A percentile compares a stretch with the other conserved stretches of the same genome.
Evolutionary conservation across 768 basidiomycete species (phyloP).

Genomic region (Inosperma sp.): DNA sequence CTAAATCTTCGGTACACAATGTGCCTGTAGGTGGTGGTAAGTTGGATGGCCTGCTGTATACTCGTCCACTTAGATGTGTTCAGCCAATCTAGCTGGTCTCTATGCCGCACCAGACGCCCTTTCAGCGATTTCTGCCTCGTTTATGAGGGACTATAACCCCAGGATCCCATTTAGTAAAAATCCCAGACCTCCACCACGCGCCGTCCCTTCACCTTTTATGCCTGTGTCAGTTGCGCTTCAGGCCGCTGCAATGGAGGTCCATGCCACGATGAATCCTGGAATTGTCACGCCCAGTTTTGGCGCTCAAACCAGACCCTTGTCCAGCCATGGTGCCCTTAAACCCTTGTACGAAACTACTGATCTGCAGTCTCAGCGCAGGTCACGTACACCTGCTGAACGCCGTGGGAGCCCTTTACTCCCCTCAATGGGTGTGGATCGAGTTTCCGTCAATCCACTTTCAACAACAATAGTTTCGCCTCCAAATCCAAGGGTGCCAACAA

Average conservation of each 20-base stretch:
- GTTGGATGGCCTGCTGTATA: background rate
- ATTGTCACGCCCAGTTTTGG: background rate
- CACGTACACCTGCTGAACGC: too few relatives aligned
- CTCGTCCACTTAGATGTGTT: background rate
- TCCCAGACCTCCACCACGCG: constrained; percentile 7
- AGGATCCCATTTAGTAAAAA: constrained; percentile 19
- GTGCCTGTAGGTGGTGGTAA: constrained; percentile 11
- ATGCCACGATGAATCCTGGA: background rate
- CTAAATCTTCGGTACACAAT: constrained; percentile 12
- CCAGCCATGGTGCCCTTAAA: background rate
- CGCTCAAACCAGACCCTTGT: background rate
- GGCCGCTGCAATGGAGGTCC: constrained; percentile 8
- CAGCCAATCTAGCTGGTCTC: constrained; percentile 12
- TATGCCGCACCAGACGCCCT: constrained; percentile 22
- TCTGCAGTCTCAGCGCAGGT: too few relatives aligned
- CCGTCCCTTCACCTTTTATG: constrained; percentile 9
- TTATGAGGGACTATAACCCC: constrained; percentile 22
- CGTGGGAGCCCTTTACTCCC: too few relatives aligned
- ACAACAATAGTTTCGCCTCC: too few relatives aligned
- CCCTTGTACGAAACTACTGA: background rate
- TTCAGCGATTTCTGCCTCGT: constrained; percentile 20
- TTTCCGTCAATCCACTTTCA: too few relatives aligned
- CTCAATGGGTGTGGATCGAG: too few relatives aligned
- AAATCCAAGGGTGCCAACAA: too few relatives aligned
- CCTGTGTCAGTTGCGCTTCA: constrained; percentile 9